Evolutionary conservation across 257 asterid genomes (phyloP), one percentile per base, ranked within the genome.

Genomic region (Fraxinus cuspidata): DNA sequence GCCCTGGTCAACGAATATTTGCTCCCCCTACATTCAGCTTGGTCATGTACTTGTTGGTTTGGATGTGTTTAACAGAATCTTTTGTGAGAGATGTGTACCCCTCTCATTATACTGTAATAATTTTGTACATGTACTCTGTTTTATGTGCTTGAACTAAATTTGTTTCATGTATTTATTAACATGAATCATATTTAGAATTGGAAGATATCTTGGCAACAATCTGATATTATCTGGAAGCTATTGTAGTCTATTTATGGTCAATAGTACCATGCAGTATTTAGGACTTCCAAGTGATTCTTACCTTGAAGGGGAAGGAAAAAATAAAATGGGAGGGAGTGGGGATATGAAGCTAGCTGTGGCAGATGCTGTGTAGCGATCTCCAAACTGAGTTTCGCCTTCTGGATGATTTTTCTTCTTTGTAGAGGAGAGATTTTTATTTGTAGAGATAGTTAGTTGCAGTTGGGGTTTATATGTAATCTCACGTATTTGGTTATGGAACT

Each of bases 101-200:
- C 83, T 66, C 28, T 81, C 78, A 65, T 15, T 76, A 81, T 76
- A 82, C 86, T 81, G 87, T 85, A 81, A 80, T 88, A 84, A 86
- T 73, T 79, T 65, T 90, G 91, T 90, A 86, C 77, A 83, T 88
- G 82, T 73, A 83, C 82, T 82, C 73, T 81, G 71, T 78, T 51
- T 31, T 77, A 72, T 81, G 80, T 79, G 86, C 83, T 12, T 79
- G 80, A 80, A 82, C 80, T 70, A 53, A 68, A 28, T 79, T 40
- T 82, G 71, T 72, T 71, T 79, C 82, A 69, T 81, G 87, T 75
- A 81, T 78, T 84, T 76, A 23, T 76, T 74, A 35, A 73, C 51
- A 74, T 80, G 82, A 79, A 82, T 70, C 81, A 77, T 77, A 84
- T 82, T 75, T 80, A 73, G 73, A 70, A 60, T 58, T 72, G 78